Percentiles rank a stretch among this genome's conserved stretches.
These are phyloP conservation scores for Geotrichum europaeum DNA, from an alignment of 1,139 yeast genomes.

Conservation along the genomic window DNA sequence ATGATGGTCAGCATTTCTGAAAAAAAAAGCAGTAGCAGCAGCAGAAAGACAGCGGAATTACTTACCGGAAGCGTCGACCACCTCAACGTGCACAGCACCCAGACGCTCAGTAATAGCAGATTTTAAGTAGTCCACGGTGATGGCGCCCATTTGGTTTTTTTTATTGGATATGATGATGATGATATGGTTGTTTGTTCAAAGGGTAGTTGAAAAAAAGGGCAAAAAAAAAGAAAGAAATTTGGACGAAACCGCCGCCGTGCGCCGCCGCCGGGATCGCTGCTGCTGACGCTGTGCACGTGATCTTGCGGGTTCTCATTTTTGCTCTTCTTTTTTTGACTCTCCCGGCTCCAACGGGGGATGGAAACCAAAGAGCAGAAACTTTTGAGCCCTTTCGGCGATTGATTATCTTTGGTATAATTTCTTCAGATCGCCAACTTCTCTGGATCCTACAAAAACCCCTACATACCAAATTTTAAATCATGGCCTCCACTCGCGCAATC, in stretches of 20 bases:
- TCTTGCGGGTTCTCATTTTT: no score
- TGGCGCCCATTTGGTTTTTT: conserved; percentile 11
- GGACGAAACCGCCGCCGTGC: not conserved
- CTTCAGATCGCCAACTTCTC: not conserved
- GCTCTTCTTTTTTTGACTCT: not conserved
- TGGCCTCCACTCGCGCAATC: conserved; percentile 22
- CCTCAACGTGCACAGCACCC: conserved; percentile 36
- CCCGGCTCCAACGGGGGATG: not conserved
- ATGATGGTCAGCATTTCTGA: not conserved
- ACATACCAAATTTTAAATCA: not conserved
- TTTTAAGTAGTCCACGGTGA: conserved; percentile 29
- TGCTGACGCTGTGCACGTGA: not conserved
- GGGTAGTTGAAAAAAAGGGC: not conserved
- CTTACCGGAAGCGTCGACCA: conserved; percentile 37
- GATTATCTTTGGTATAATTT: not conserved
- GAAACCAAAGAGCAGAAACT: not conserved
- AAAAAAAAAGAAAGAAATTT: not conserved
- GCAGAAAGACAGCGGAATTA: not conserved
- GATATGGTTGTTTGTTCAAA: not conserved
- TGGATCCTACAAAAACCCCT: not conserved
- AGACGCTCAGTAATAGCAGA: conserved; percentile 31
- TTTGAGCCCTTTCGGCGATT: not conserved
- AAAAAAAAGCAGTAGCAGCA: not conserved
- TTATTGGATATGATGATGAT: not conserved
- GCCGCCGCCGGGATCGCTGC: not conserved